phyloP scores from a whole-genome alignment of 805 yeast species.

The Grigorovia yakushimaensis region DNA sequence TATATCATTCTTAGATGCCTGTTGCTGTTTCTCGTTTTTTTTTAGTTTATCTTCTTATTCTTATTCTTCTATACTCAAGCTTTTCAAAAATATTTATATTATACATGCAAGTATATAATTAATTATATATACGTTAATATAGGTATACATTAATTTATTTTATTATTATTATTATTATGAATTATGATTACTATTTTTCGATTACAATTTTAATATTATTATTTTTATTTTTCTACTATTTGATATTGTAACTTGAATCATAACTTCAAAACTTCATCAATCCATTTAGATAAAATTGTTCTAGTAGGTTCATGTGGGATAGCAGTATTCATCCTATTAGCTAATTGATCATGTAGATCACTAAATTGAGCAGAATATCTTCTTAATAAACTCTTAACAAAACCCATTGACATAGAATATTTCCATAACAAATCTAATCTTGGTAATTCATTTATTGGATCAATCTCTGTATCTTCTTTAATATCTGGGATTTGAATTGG shows the following conservation, averaged over 20 bases:
- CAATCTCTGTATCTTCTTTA: slow-evolving; percentile 18
- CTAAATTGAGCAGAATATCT: slow-evolving; percentile 37
- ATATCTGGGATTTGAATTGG: slow-evolving; percentile 12
- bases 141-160: too few species aligned
- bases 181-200: too few species aligned
- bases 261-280: slow-evolving; percentile 25
- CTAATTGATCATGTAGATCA: slow-evolving; percentile 23
- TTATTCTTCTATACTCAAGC: too few species aligned
- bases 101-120: too few species aligned
- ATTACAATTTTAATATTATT: too few species aligned
- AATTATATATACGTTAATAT: too few species aligned
- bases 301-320: slow-evolving; percentile 28
- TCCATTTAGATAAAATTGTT: slow-evolving; percentile 24
- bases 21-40: too few species aligned
- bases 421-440: slow-evolving; percentile 34
- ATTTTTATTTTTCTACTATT: not conserved
- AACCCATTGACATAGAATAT: slow-evolving; percentile 30
- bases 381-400: slow-evolving; percentile 33
- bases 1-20: too few species aligned
- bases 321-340: slow-evolving; percentile 26
- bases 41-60: too few species aligned
- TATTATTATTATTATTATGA: too few species aligned
- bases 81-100: too few species aligned
- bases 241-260: not conserved
- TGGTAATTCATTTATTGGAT: slow-evolving; percentile 19